Percentiles rank a stretch among this genome's conserved stretches.
Evolutionary conservation across 306 rosid genomes (phyloP).

Genomic region (Glycyrrhiza uralensis): DNA sequence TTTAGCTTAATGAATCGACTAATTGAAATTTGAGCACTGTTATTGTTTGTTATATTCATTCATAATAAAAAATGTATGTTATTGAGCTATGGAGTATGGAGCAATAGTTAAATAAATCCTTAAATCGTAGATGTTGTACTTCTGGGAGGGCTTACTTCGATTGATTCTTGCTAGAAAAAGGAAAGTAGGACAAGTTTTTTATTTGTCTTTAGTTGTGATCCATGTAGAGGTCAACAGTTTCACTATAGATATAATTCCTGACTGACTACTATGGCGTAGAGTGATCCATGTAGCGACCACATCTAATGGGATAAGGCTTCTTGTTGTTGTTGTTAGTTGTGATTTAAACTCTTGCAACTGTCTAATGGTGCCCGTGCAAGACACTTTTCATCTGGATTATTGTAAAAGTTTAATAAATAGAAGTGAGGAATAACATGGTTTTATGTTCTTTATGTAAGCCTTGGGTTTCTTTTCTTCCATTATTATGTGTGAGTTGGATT

Average conservation of each 20-base stretch:
- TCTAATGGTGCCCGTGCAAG: background rate
- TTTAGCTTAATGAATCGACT: too few relatives aligned
- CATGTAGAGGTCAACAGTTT: too few relatives aligned
- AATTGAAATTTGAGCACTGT: too few relatives aligned
- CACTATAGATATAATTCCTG: too few relatives aligned
- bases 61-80: too few relatives aligned
- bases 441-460: constrained; percentile 3
- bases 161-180: constrained; percentile 14
- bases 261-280: too few relatives aligned
- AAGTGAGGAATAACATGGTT: background rate
- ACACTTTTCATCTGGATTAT: background rate
- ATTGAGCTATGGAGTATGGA: background rate
- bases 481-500: background rate
- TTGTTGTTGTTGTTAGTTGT: background rate
- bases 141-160: background rate
- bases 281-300: too few relatives aligned
- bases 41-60: too few relatives aligned
- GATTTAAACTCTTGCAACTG: background rate
- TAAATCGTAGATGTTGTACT: background rate
- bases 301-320: too few relatives aligned
- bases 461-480: constrained; percentile 1
- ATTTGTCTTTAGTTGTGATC: too few relatives aligned
- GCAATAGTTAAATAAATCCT: background rate
- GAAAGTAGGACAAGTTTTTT: background rate
- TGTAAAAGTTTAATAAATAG: background rate